Evolutionary conservation across 2,329 filamentous ascomycete species (phyloP).

Genomic region (Ceratocystis eucalypticola): DNA sequence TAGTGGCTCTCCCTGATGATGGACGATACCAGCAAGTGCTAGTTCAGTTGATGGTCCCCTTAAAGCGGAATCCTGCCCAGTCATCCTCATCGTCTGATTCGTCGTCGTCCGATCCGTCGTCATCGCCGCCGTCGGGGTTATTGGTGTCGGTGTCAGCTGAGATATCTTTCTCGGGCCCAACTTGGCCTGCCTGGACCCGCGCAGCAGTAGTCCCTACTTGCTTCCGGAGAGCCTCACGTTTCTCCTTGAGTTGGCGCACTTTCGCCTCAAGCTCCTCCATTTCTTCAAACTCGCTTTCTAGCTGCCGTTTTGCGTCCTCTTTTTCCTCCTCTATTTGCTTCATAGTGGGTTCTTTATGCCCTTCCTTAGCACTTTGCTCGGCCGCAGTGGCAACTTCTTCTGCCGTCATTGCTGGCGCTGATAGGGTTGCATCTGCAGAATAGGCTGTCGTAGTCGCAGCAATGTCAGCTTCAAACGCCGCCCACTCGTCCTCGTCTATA

Average conservation of each 20-base stretch:
- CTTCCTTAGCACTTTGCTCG: conserved; percentile 36
- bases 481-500: conserved; percentile 66
- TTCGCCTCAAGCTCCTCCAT: conserved; percentile 68
- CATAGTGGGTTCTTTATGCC: conserved; percentile 39
- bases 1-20: background rate
- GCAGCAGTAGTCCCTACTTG: conserved; percentile 25
- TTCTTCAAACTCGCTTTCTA: conserved; percentile 69
- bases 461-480: conserved; percentile 75
- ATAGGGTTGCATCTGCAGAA: conserved; percentile 44
- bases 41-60: conserved; percentile 16
- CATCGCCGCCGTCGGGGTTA: background rate
- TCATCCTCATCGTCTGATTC: conserved; percentile 40
- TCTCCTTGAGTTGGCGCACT: conserved; percentile 54
- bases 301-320: conserved; percentile 59
- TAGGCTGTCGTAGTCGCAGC: conserved; percentile 33
- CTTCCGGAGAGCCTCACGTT: conserved; percentile 50
- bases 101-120: conserved; percentile 32
- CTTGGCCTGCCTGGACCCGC: conserved; percentile 20
- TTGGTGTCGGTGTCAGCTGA: background rate
- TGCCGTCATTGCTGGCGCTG: conserved; percentile 52
- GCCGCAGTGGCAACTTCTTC: conserved; percentile 48
- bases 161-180: conserved; percentile 23
- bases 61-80: conserved; percentile 41
- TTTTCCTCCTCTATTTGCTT: conserved; percentile 49
- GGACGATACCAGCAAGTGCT: background rate